phyloP scores from a whole-genome alignment of 768 basidiomycete genomes.

The Podaxis sp. region DNA sequence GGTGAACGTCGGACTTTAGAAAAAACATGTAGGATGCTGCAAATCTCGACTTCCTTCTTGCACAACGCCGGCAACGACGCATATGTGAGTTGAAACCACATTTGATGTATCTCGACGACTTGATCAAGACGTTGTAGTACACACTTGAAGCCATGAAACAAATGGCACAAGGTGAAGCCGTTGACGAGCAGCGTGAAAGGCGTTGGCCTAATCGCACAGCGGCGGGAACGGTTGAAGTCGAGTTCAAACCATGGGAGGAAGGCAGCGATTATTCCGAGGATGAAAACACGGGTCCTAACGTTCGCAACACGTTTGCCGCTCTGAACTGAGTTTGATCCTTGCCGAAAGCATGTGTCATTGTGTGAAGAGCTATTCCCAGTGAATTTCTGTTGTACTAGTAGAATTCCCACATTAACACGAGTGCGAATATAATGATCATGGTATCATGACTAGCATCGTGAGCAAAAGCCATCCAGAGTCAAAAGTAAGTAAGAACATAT shows the following conservation, averaged over 20 bases:
- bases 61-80: slow-evolving; percentile 92
- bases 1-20: slow-evolving; percentile 53
- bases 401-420: background rate
- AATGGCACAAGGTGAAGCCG: slow-evolving; percentile 71
- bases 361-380: background rate
- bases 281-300: slow-evolving; percentile 32
- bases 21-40: slow-evolving; percentile 59
- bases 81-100: slow-evolving; percentile 43
- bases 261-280: slow-evolving; percentile 46
- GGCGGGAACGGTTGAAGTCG: slow-evolving; percentile 42
- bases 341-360: background rate
- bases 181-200: slow-evolving; percentile 73
- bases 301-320: slow-evolving; percentile 10
- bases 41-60: slow-evolving; percentile 46
- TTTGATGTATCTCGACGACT: background rate
- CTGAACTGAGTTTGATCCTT: background rate
- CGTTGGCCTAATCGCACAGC: slow-evolving; percentile 69
- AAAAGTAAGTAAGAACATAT: background rate
- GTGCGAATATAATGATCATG: background rate
- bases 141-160: slow-evolving; percentile 59
- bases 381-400: background rate
- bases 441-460: background rate
- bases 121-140: slow-evolving; percentile 40
- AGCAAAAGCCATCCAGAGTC: background rate
- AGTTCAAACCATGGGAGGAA: slow-evolving; percentile 57